phyloP scores from a whole-genome alignment of 2,329 filamentous ascomycete genomes.

The Paracoccidioides brasiliensis region DNA sequence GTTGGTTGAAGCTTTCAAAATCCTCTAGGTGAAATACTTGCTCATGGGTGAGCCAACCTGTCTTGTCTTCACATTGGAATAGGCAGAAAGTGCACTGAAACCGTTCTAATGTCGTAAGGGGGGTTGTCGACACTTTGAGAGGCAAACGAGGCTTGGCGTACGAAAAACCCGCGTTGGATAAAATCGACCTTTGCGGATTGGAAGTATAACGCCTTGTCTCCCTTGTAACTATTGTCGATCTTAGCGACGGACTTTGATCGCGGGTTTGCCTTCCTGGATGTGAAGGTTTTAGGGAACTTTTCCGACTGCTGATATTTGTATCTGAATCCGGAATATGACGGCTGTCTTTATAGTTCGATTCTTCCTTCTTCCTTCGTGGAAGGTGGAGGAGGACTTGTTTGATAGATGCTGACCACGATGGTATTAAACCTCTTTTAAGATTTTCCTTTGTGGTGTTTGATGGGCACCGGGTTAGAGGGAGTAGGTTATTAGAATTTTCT shows the following conservation, averaged over 20 bases:
- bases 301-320: neutral
- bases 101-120: neutral
- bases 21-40: neutral
- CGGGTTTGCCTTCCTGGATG: neutral
- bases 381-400: neutral
- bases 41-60: constrained; percentile 1
- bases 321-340: neutral
- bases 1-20: neutral
- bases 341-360: neutral
- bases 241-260: neutral
- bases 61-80: neutral
- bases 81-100: constrained; percentile 5
- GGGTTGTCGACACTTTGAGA: neutral
- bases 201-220: neutral
- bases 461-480: neutral
- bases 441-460: neutral
- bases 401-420: neutral
- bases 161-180: neutral
- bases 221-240: neutral
- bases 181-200: neutral
- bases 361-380: neutral
- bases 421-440: neutral
- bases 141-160: neutral
- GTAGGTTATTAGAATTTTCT: neutral
- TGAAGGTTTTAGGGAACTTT: neutral